phyloP scores from a whole-genome alignment of 2,329 filamentous ascomycete genomes.

The Cercospora sesami region DNA sequence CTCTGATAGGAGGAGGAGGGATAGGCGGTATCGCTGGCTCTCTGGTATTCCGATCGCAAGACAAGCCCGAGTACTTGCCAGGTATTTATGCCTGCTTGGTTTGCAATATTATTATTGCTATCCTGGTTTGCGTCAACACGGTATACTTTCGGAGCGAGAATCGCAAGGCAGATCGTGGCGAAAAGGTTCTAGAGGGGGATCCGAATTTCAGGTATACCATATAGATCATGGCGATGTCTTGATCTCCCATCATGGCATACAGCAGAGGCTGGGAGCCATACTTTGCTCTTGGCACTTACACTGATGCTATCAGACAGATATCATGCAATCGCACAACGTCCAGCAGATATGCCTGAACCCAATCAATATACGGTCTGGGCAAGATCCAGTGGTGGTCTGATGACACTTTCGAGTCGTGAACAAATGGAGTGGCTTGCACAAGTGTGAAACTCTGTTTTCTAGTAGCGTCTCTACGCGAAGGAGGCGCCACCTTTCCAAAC shows the following conservation, averaged over 20 bases:
- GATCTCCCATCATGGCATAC: neutral
- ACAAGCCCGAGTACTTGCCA: slow-evolving; percentile 18
- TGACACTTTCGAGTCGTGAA: neutral
- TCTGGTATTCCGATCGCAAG: slow-evolving; percentile 24
- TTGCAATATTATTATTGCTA: slow-evolving; percentile 12
- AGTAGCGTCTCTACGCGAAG: neutral
- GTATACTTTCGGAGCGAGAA: slow-evolving; percentile 41
- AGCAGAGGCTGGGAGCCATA: neutral
- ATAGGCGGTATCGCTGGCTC: slow-evolving; percentile 22
- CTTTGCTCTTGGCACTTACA: neutral
- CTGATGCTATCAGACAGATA: neutral
- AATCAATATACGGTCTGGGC: neutral
- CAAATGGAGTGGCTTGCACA: neutral
- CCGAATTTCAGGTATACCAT: slow-evolving; percentile 30
- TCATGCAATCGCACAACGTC: neutral
- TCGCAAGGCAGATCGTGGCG: slow-evolving; percentile 43
- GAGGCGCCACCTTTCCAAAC: neutral
- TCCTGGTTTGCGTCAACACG: slow-evolving; percentile 37
- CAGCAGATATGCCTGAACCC: neutral
- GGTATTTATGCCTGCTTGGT: slow-evolving; percentile 12
- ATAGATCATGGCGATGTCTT: neutral
- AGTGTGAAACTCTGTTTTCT: neutral
- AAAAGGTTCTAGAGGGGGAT: slow-evolving; percentile 41
- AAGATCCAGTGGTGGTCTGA: neutral
- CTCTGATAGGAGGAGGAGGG: slow-evolving; percentile 19